These are phyloP conservation scores for Lactarius akahatsu DNA, from an alignment of 768 basidiomycete species.

Conservation along the genomic window DNA sequence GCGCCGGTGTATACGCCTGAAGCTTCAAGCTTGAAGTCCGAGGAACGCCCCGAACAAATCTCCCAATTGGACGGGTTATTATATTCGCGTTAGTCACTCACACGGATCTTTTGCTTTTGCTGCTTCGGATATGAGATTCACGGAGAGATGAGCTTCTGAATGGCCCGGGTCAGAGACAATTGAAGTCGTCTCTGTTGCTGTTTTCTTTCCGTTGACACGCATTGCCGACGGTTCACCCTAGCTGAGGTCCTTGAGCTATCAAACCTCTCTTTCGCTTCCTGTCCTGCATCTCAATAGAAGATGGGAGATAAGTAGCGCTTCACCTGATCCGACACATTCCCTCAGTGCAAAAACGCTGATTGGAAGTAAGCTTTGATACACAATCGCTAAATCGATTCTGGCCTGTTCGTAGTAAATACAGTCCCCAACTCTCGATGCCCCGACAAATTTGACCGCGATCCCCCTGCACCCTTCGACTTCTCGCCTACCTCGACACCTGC, in stretches of 20 bases:
- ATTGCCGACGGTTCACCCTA: too few species aligned
- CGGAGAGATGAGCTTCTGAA: too few species aligned
- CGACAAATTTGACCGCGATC: not conserved
- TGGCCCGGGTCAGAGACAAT: too few species aligned
- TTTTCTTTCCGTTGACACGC: too few species aligned
- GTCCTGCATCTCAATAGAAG: not conserved
- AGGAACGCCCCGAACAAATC: too few species aligned
- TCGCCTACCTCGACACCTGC: not conserved
- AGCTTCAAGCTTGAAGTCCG: too few species aligned
- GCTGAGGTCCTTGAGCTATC: too few species aligned
- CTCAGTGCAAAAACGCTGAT: not conserved
- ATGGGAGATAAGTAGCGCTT: not conserved
- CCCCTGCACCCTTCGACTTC: not conserved
- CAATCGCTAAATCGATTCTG: not conserved
- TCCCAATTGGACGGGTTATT: too few species aligned
- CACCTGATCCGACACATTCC: not conserved
- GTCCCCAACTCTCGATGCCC: slow-evolving; percentile 2
- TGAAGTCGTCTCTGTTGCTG: too few species aligned
- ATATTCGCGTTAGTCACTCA: too few species aligned
- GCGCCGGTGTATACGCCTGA: too few species aligned
- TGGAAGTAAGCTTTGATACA: not conserved
- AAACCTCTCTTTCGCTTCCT: too few species aligned
- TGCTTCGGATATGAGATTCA: not conserved
- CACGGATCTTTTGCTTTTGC: not conserved
- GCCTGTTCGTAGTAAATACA: not conserved